A percentile compares a stretch with the other conserved stretches of the same genome.
Conservation (phyloP, 495 filamentous ascomycete species). For the Acidiella bohemica region DNA sequence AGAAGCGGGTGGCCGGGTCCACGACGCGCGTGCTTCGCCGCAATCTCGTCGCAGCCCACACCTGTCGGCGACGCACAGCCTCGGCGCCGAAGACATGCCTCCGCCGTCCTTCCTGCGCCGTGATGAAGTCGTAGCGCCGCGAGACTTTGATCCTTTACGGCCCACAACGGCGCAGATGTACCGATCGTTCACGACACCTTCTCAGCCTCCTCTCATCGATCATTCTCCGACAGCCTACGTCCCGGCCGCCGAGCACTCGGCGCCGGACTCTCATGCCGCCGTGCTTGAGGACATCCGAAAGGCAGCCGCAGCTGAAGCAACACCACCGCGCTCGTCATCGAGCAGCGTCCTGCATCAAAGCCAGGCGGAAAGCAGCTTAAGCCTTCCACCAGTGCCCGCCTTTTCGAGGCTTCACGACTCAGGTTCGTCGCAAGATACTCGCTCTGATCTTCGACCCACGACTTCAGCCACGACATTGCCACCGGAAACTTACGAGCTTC, state of each 20-base stretch:
- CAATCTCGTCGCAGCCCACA: too few relatives aligned
- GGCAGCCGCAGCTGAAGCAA: neutral
- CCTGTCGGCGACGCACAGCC: too few relatives aligned
- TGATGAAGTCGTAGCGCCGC: conserved; percentile 4
- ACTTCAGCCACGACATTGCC: neutral
- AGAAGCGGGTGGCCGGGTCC: too few relatives aligned
- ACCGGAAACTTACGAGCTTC: conserved; percentile 17
- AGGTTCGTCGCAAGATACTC: too few relatives aligned
- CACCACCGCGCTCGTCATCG: neutral
- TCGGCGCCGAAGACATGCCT: neutral
- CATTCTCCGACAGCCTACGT: neutral
- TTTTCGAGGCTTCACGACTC: too few relatives aligned
- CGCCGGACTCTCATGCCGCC: neutral
- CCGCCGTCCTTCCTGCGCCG: conserved; percentile 1
- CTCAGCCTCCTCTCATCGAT: neutral
- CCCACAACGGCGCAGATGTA: conserved; percentile 6
- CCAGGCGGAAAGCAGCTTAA: too few relatives aligned
- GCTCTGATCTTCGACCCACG: neutral
- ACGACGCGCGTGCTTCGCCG: too few relatives aligned
- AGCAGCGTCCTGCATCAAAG: neutral
- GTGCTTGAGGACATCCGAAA: conserved; percentile 1
- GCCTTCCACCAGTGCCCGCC: too few relatives aligned
- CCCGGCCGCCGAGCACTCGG: neutral
- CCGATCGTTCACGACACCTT: conserved; percentile 8
- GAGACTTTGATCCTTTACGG: neutral